Conservation (phyloP, 2,329 filamentous ascomycete genomes). For the Cladophialophora chaetospira region DNA sequence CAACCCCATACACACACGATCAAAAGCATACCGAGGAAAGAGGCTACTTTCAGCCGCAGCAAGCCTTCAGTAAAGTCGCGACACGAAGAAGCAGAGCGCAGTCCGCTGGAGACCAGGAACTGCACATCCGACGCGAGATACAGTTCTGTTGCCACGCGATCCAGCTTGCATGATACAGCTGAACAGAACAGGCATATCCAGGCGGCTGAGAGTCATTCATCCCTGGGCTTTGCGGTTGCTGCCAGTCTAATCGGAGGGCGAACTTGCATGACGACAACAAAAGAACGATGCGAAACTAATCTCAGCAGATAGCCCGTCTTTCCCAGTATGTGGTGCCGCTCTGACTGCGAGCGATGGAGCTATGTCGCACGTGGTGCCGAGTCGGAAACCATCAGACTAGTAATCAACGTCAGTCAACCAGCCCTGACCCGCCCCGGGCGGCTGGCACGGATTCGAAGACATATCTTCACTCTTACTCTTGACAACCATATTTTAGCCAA, state of each 20-base stretch:
- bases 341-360: too few relatives aligned
- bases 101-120: slow-evolving; percentile 6
- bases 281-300: too few relatives aligned
- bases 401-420: neutral
- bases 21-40: too few relatives aligned
- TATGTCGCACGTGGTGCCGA: too few relatives aligned
- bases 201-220: neutral
- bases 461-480: too few relatives aligned
- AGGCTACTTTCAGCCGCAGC: slow-evolving; percentile 19
- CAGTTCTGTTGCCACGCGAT: slow-evolving; percentile 11
- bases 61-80: slow-evolving; percentile 6
- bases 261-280: neutral
- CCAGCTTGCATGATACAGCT: slow-evolving; percentile 15
- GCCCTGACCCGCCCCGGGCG: neutral
- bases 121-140: slow-evolving; percentile 8
- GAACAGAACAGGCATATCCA: neutral
- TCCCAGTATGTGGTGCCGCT: neutral
- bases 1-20: slow-evolving; percentile 5
- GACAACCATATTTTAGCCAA: too few relatives aligned
- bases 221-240: too few relatives aligned
- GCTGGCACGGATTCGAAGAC: too few relatives aligned
- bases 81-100: neutral
- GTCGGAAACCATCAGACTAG: too few relatives aligned
- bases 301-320: too few relatives aligned
- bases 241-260: too few relatives aligned